Base-by-base conservation (phyloP, 176 grass and related monocot genomes). In the Lolium rigidum region DNA sequence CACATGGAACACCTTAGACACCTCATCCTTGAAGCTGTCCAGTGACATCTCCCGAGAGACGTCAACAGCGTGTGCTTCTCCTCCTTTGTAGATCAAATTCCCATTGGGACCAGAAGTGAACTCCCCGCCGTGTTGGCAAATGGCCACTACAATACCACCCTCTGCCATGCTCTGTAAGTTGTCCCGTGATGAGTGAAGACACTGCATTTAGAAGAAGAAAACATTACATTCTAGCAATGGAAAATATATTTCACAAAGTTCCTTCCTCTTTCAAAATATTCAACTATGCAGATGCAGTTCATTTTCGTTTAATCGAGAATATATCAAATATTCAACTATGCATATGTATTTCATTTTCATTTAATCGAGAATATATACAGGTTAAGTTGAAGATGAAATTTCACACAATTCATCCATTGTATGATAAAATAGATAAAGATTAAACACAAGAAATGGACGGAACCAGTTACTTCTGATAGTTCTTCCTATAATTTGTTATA, bases 111-210 rank as follows among this genome's bases (percentile, higher is more conserved):
- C 92, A 21, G 88, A 86, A 64, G 90, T 86, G 86, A 98, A 98
- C 77, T 98, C 93, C 63, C 96, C 96, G 35, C 96, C 96, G 43
- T 95, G 88, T 68, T 95, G 93, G 88, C 96, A 98, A 82, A 98
- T 94, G 28, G 93, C 93, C 6, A 98, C 92, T 50, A 95, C 69
- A 76, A 84, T 74, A 59, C 39, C 38, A 4, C 85, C 80, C 46
- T 80, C 81, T 0, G 81, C 3, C 89, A 91, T 91, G 50, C 58
- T 49, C 74, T 41, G 59, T 44, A 10, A 26, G 38, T 67, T 74
- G 65, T 68, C 50, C 46, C 0, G n/a, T 14, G 79, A 8, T 39
- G 55, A 72, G 48, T 12, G 82, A 13, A 13, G n/a, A 75, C 17
- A 4, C 24, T 80, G 56, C 24, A 84, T 60, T 59, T 66, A 26